Percentiles rank a stretch among this genome's conserved stretches.
These are phyloP conservation scores for Xylaria polymorpha DNA, from an alignment of 2,329 filamentous ascomycete genomes.

Conservation along the genomic window DNA sequence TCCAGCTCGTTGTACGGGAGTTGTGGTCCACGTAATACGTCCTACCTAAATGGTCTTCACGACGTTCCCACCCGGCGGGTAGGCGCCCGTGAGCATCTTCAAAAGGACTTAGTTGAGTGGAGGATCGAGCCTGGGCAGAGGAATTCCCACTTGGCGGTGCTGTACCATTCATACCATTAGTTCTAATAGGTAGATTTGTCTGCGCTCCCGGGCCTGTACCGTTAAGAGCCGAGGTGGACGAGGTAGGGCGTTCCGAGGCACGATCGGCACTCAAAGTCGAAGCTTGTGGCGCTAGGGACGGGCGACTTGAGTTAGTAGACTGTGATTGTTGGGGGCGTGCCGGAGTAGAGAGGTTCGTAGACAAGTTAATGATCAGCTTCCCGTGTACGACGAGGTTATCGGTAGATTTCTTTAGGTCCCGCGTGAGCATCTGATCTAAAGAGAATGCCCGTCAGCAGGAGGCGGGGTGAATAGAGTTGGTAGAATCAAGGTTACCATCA, in stretches of 20 bases:
- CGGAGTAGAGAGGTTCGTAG: slow-evolving; percentile 84
- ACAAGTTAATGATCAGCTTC: slow-evolving; percentile 96
- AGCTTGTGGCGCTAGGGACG: slow-evolving; percentile 58
- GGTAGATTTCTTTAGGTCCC: slow-evolving; percentile 96
- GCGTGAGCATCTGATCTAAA: slow-evolving; percentile 97
- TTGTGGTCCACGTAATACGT: slow-evolving; percentile 99
- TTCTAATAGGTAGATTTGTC: slow-evolving; percentile 58
- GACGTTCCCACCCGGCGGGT: slow-evolving; percentile 93
- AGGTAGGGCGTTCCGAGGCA: slow-evolving; percentile 63
- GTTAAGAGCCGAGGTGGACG: slow-evolving; percentile 64
- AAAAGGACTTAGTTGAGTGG: slow-evolving; percentile 83
- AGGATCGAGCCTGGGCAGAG: slow-evolving; percentile 55
- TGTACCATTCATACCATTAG: slow-evolving; percentile 59
- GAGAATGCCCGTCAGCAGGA: slow-evolving; percentile 44
- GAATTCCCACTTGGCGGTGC: slow-evolving; percentile 52
- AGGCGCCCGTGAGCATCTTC: slow-evolving; percentile 95
- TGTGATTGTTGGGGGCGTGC: slow-evolving; percentile 60
- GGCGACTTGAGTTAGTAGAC: slow-evolving; percentile 58
- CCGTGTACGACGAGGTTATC: slow-evolving; percentile 98
- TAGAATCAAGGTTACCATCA: slow-evolving; percentile 74
- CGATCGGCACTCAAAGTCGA: slow-evolving; percentile 60
- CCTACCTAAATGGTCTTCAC: slow-evolving; percentile 92
- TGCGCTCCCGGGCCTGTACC: slow-evolving; percentile 57
- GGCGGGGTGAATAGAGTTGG: slow-evolving; percentile 29
- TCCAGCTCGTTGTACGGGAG: slow-evolving; percentile 96